These are phyloP conservation scores for Passalora sequoiae DNA, from an alignment of 2,329 filamentous ascomycete species.

Conservation along the genomic window DNA sequence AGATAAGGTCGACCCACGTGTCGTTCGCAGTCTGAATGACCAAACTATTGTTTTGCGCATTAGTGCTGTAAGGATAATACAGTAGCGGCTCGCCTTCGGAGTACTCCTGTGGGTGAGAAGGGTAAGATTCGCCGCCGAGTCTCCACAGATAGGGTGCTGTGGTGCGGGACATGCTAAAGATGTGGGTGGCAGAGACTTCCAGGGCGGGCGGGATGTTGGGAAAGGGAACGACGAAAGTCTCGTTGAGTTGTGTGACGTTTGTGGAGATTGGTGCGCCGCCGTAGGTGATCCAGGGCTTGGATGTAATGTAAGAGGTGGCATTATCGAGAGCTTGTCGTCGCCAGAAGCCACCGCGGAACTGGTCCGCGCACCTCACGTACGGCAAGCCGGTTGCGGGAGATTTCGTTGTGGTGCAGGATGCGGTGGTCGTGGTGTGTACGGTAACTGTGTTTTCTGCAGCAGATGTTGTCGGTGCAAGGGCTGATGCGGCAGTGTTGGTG, in stretches of 20 bases:
- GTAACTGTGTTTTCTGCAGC: not conserved
- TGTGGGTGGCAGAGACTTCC: not conserved
- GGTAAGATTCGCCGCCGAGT: not conserved
- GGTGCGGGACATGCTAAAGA: not conserved
- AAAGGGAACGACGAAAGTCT: not conserved
- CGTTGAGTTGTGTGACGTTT: not conserved
- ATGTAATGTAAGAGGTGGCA: not conserved
- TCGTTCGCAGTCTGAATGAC: conserved; percentile 28
- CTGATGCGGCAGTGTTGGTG: not conserved
- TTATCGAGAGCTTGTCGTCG: not conserved
- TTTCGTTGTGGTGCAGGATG: not conserved
- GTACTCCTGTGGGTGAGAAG: not conserved
- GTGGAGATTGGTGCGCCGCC: conserved; percentile 1
- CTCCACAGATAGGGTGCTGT: not conserved
- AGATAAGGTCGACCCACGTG: conserved; percentile 34
- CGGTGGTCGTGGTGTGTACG: not conserved
- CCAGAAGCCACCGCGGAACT: not conserved
- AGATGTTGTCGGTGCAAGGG: not conserved
- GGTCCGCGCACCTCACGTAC: not conserved
- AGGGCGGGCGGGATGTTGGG: not conserved
- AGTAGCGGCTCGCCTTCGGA: conserved; percentile 4
- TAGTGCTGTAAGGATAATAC: conserved; percentile 11
- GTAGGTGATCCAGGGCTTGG: not conserved
- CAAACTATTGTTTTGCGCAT: conserved; percentile 11
- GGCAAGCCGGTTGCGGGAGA: not conserved